Percentiles rank a stretch among this genome's conserved stretches.
phyloP scores from a whole-genome alignment of 495 filamentous ascomycete species.

The Annulohypoxylon stygium region DNA sequence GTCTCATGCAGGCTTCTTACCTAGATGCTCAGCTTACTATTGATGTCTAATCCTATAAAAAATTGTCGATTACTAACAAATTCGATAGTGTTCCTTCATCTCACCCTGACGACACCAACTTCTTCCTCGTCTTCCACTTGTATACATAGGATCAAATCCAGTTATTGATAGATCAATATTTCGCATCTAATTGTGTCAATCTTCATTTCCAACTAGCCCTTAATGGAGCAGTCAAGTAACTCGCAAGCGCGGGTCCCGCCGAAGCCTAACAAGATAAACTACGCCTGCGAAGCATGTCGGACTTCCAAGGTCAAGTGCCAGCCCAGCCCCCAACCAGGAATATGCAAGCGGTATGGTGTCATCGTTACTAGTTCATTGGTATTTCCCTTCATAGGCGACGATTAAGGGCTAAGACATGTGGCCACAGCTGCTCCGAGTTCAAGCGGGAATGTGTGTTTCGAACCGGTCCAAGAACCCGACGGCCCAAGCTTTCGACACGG shows the following conservation, averaged over 20 bases:
- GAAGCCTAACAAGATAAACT: slow-evolving; percentile 50
- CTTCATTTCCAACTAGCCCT: background rate
- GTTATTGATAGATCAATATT: background rate
- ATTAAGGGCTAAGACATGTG: slow-evolving; percentile 24
- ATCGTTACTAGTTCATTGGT: slow-evolving; percentile 12
- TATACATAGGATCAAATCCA: slow-evolving; percentile 6
- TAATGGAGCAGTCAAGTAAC: slow-evolving; percentile 30
- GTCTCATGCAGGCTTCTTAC: background rate
- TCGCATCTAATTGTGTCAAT: background rate
- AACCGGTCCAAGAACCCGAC: slow-evolving; percentile 59
- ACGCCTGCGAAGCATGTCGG: slow-evolving; percentile 63
- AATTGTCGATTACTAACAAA: slow-evolving; percentile 13
- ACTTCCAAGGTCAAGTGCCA: slow-evolving; percentile 62
- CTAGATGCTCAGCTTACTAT: background rate
- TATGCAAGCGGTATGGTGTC: slow-evolving; percentile 60
- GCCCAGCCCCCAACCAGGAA: slow-evolving; percentile 55
- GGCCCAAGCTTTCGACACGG: slow-evolving; percentile 51
- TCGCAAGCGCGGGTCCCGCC: slow-evolving; percentile 29
- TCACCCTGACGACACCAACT: slow-evolving; percentile 1
- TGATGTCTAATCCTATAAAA: background rate
- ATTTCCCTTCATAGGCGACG: background rate
- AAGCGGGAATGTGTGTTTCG: slow-evolving; percentile 64
- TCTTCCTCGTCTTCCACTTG: background rate
- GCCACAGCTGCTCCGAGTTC: slow-evolving; percentile 59
- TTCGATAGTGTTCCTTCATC: background rate